Evolutionary conservation across 768 basidiomycete species (phyloP), one percentile per base, ranked within the genome.

Genomic region (Lentinula sp.): DNA sequence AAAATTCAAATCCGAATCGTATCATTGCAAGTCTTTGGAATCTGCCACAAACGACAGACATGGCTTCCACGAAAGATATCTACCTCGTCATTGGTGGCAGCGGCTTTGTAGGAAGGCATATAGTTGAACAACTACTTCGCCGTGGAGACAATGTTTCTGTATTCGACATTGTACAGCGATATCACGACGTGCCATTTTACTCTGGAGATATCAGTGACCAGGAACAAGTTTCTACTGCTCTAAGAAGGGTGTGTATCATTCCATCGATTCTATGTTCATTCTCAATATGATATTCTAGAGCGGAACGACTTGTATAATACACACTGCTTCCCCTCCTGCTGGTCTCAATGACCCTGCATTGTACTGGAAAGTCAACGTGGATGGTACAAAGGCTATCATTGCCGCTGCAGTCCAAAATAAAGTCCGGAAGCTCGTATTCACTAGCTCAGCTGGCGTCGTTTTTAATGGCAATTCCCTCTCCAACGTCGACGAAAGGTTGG

Each of bases 81-180:
- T 98, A 92, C 74, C 76, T 96, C 60, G 94, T 99, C 68, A 89
- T 98, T 69, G 96, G 96, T 23, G 95, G 95, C 60, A 93, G 91
- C 67, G 93, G 94, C 23, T 95, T 96, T 72, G 78, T 96, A 23
- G 94, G 96, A 49, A 79, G 93, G 62, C 90, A 94, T 69, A 92
- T 99, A 66, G 94, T 98, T 34, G 85, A 95, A 66, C 85, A 86
- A 58, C 83, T 98, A 57, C 71, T 90, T 34, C 86, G 84, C 21
- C 83, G 95, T 50, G 89, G 85, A 5, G 91, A 92, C 75, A 75
- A 81, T 40, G 93, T 98, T 16, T 84, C 89, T 0, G 88, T 91
- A 4, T 90, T 98, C 70, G 96, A 98, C 76, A 83, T 97, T 62
- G 93, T 95, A 1, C 94, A 97, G 74, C 82, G 93, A 60, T 87